These are phyloP conservation scores for Lagenaria siceraria DNA, from an alignment of 306 rosid genomes.

Conservation along the genomic window DNA sequence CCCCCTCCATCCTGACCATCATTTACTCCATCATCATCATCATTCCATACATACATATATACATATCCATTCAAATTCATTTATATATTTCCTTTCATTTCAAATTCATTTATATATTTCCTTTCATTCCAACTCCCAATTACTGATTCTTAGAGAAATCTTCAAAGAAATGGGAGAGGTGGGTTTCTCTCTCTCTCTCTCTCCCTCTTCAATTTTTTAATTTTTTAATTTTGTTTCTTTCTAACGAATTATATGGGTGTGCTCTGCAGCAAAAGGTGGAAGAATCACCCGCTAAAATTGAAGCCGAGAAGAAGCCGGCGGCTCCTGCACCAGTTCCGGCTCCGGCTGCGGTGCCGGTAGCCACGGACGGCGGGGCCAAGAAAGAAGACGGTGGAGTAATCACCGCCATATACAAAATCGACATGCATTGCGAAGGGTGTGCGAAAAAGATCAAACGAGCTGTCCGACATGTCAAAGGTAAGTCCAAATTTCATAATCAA, in stretches of 20 bases:
- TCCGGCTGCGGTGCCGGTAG: constrained; percentile 14
- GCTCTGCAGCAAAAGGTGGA: constrained; percentile 29
- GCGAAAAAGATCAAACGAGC: constrained; percentile 52
- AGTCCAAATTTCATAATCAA: neutral
- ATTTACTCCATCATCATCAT: neutral
- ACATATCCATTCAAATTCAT: neutral
- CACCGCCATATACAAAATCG: constrained; percentile 49
- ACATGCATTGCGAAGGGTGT: constrained; percentile 85
- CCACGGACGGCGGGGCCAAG: constrained; percentile 10
- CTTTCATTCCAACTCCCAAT: neutral
- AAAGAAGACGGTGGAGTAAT: constrained; percentile 31
- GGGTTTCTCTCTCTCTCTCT: neutral
- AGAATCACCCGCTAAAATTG: constrained; percentile 22
- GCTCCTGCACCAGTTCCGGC: neutral
- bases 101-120: no score
- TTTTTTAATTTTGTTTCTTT: neutral
- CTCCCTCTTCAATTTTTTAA: neutral
- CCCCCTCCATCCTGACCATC: constrained; percentile 11
- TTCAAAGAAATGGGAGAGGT: constrained; percentile 3
- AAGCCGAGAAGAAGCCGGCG: constrained; percentile 49
- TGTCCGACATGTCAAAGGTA: constrained; percentile 45
- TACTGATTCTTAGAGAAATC: neutral
- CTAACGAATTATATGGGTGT: neutral
- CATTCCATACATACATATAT: neutral
- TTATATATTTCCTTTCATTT: constrained; percentile 5